Base-by-base conservation (phyloP, 192 early-diverging fungal species). In the Phycomyces blakesleeanus region DNA sequence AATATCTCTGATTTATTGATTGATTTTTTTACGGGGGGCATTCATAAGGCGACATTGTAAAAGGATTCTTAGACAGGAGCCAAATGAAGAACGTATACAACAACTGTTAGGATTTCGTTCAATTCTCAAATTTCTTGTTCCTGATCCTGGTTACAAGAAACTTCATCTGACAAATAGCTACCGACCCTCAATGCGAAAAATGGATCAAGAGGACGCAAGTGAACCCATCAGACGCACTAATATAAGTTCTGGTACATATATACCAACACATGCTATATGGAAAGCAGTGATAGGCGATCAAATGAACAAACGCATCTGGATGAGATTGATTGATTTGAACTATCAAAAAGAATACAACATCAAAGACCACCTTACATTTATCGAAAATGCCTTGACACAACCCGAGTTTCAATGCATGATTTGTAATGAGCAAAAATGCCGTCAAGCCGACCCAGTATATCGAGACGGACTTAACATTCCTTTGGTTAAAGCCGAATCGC, bases 301-400 rank as follows among this genome's bases (percentile, higher is more conserved):
- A 54, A 54, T 54, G 52, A 54, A 54, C 52, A 54, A 54, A 29
- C 16, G 52, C 2, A 22, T 54, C 10, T 54, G 52, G 52, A 1
- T 54, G 26, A 12, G 52, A 7, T 22, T 54, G 52, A 3, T 54
- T 1, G 26, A 54, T 29, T 2, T 26, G 1, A 21, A 12, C 21
- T 54, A 54, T 14, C 52, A 54, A 25, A 29, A n/a, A 5, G 16
- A 25, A 54, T 21, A 54, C 7, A 12, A 2, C 1, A 54, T 54
- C 52, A n/a, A 22, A 1, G 52, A 54, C 52, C 12, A 54, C 8
- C 24, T 54, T n/a, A 26, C 21, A 12, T 54, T 54, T 29, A 25
- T 54, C 16, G 52, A 54, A 22, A 1, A 22, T 20, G 21, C 26
- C 10, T 54, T 54, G 26, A 54, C 26, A 29, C 52, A 54, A 22